These are phyloP conservation scores for Thymus quinquecostatus DNA, from an alignment of 257 asterid genomes.

Conservation along the genomic window DNA sequence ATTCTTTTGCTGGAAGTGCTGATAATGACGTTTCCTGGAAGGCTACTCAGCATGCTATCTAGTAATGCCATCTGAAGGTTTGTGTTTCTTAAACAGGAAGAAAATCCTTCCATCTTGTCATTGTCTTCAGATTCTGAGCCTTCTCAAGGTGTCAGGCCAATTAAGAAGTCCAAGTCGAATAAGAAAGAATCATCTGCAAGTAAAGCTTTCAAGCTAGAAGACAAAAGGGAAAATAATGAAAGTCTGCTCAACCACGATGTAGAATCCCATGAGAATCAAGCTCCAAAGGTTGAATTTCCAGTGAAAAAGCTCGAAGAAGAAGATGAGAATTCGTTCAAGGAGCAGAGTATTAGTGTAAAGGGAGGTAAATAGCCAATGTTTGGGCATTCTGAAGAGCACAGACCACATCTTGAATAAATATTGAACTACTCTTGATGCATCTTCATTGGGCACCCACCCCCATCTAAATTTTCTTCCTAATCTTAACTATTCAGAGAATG, in stretches of 20 bases:
- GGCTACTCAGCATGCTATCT: conserved; percentile 18
- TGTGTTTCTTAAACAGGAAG: conserved; percentile 50
- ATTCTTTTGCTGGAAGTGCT: background rate
- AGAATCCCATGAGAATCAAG: conserved; percentile 35
- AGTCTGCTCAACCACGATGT: conserved; percentile 37
- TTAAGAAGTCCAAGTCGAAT: conserved; percentile 33
- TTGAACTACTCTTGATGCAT: conserved; percentile 21
- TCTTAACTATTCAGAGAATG: conserved; percentile 48
- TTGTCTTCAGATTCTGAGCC: conserved; percentile 79
- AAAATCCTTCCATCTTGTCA: conserved; percentile 50
- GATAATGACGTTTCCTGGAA: conserved; percentile 6
- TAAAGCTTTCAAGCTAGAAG: conserved; percentile 29
- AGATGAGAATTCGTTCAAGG: conserved; percentile 36
- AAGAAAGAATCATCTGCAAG: conserved; percentile 31
- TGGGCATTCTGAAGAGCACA: conserved; percentile 24
- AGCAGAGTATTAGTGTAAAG: conserved; percentile 33
- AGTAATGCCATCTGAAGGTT: conserved; percentile 31
- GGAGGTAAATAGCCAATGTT: conserved; percentile 45
- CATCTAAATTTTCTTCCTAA: conserved; percentile 26
- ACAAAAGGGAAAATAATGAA: conserved; percentile 37
- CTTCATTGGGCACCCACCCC: conserved; percentile 15
- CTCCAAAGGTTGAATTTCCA: conserved; percentile 46
- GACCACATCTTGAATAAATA: conserved; percentile 9
- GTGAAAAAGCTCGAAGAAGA: conserved; percentile 43
- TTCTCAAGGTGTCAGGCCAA: conserved; percentile 45